These are phyloP conservation scores for Cephaloascus albidus DNA, from an alignment of 805 yeast genomes.

Conservation along the genomic window DNA sequence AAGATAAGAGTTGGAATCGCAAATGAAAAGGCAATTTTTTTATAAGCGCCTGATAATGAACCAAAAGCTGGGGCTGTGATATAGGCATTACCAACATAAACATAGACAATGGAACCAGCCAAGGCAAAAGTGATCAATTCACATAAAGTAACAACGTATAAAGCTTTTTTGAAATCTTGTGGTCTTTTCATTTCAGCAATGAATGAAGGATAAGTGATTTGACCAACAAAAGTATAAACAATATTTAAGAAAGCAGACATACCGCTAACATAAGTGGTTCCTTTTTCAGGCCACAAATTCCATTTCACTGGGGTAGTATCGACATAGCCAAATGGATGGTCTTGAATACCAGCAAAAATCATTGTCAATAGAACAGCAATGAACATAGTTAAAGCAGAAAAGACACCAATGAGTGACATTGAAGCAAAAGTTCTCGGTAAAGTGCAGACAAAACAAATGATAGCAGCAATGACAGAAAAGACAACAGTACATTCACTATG, in stretches of 20 bases:
- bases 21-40: conserved; percentile 49
- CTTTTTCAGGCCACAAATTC: conserved; percentile 39
- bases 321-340: conserved; percentile 33
- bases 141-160: conserved; percentile 38
- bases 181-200: conserved; percentile 53
- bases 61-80: conserved; percentile 56
- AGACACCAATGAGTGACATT: conserved; percentile 40
- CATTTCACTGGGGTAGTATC: conserved; percentile 29
- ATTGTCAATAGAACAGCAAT: conserved; percentile 43
- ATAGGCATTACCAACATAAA: conserved; percentile 45
- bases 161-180: conserved; percentile 46
- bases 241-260: conserved; percentile 52
- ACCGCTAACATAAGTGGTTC: conserved; percentile 42
- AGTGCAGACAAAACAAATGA: conserved; percentile 40
- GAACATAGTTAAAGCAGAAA: conserved; percentile 50
- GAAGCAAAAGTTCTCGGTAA: conserved; percentile 48
- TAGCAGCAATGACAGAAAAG: conserved; percentile 38
- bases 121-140: conserved; percentile 41
- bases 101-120: conserved; percentile 51
- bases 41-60: conserved; percentile 33
- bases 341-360: conserved; percentile 44
- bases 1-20: conserved; percentile 51
- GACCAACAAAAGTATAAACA: conserved; percentile 57
- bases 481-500: conserved; percentile 43
- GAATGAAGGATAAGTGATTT: conserved; percentile 54